Evolutionary conservation across 208 protist species (phyloP), one percentile per base, ranked within the genome.

Genomic region (Phytomonas sp.): DNA sequence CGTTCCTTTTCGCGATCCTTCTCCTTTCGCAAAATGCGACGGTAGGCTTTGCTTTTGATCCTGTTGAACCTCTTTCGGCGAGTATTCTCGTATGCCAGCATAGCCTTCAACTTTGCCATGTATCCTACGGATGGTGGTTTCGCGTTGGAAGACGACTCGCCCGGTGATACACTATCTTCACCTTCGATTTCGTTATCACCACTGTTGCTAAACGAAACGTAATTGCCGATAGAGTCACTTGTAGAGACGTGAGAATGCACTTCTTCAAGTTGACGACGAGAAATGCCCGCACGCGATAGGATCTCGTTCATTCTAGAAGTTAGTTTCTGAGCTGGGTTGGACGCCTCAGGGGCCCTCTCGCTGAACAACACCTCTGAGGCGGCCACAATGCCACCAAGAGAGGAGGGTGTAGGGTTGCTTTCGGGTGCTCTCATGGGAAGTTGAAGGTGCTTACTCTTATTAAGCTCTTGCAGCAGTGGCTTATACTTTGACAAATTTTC

Each of bases 11-110:
- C 93, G 0, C 87, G 78, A 5, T 97, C 91, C 79, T 96, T 93
- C 67, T 97, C 93, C 74, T 95, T 95, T 31, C 93, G 88, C 23
- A 94, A 75, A 43, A 97, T 96, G 65, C 93, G 88, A 30, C 91
- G 84, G 79, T 97, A 97, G 28, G 91, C 95, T 72, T 97, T 97
- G 65, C 88, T 95, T 70, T 97, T 97, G 75, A 97, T 97, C n/a
- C 81, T 74, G 68, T 97, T 97, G 40, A 96, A 77, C 17, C 93
- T 87, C 70, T 88, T 83, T 28, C 91, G 86, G 4, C 89, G 84
- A 59, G 82, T 82, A 76, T 92, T 93, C 69, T 97, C 91, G 68
- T 87, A 91, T 15, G 91, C 80, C 40, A 97, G 78, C 85, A 96
- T 94, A 9, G 89, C 78, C 77, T 96, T 96, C 17, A 97, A 77